phyloP scores from a whole-genome alignment of 768 basidiomycete species.

The Leucosporidium creatinivorum region DNA sequence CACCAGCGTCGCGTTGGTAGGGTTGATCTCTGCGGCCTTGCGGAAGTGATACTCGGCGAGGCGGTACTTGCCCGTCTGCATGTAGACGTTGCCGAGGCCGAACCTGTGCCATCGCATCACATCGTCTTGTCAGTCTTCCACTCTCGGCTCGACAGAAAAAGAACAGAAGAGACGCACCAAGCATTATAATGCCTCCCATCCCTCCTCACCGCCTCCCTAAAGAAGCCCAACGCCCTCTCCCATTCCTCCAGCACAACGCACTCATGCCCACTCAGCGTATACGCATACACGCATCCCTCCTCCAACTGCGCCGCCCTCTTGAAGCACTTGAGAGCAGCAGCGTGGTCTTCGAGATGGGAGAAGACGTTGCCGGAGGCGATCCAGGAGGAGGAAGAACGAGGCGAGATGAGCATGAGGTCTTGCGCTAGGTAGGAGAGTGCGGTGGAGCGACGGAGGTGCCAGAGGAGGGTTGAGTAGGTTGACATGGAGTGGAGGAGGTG shows the following conservation, averaged over 20 bases:
- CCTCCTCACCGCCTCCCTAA: constrained; percentile 80
- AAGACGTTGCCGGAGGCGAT: constrained; percentile 94
- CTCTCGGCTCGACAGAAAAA: no score
- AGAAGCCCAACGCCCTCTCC: constrained; percentile 83
- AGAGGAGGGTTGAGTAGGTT: constrained; percentile 87
- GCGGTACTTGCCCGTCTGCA: constrained; percentile 84
- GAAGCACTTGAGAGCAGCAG: constrained; percentile 90
- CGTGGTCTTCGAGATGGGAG: constrained; percentile 85
- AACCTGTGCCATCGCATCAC: constrained; percentile 68
- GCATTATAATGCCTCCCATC: constrained; percentile 95
- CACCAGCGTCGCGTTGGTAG: constrained; percentile 86
- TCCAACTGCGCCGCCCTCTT: constrained; percentile 72
- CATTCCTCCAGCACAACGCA: constrained; percentile 84
- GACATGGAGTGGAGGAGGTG: constrained; percentile 89
- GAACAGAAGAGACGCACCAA: constrained; percentile 58
- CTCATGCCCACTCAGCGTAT: constrained; percentile 94
- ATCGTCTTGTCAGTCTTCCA: no score
- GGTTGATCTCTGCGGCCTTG: constrained; percentile 84
- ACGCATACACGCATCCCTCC: constrained; percentile 63
- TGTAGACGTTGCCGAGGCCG: constrained; percentile 93
- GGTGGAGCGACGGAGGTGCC: constrained; percentile 81
- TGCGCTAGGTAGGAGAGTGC: constrained; percentile 88
- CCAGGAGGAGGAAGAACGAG: constrained; percentile 83
- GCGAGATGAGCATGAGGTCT: constrained; percentile 74
- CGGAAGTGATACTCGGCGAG: constrained; percentile 95